Conservation (phyloP, 306 rosid species). For the Abrus pulchellus region DNA sequence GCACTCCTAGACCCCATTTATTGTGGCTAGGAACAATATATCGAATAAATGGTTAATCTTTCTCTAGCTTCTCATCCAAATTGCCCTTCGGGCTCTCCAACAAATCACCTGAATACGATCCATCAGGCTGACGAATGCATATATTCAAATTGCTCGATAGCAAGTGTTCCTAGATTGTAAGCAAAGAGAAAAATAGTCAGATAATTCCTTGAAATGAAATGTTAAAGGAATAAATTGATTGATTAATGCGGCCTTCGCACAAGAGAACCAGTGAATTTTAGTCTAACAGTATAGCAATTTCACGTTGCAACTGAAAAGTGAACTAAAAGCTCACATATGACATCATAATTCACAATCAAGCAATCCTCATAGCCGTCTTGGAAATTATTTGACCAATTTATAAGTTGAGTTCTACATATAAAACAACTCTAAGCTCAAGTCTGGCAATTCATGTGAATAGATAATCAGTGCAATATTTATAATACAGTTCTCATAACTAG, state of each 20-base stretch:
- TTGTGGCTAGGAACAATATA: constrained; percentile 56
- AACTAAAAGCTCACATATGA: constrained; percentile 7
- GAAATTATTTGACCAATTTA: too few relatives aligned
- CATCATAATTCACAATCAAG: not conserved
- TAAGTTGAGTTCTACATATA: too few relatives aligned
- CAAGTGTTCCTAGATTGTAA: constrained; percentile 68
- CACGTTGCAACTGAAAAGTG: constrained; percentile 7
- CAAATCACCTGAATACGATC: constrained; percentile 76
- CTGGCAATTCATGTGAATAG: not conserved
- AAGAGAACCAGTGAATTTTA: too few relatives aligned
- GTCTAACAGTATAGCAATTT: not conserved
- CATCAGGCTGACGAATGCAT: constrained; percentile 92
- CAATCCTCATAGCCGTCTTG: not conserved
- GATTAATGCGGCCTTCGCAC: constrained; percentile 14
- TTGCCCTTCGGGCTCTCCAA: constrained; percentile 86
- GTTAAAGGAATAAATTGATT: not conserved
- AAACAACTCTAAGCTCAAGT: not conserved
- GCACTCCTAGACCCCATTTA: constrained; percentile 59
- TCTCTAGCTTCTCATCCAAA: constrained; percentile 64
- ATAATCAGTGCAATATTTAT: not conserved
- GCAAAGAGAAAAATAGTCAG: constrained; percentile 47
- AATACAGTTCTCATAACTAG: not conserved
- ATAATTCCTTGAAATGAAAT: not conserved
- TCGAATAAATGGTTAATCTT: constrained; percentile 53
- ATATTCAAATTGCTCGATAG: constrained; percentile 89